Evolutionary conservation across 306 rosid genomes (phyloP), one percentile per base, ranked within the genome.

Genomic region (Hylodesmum podocarpum): DNA sequence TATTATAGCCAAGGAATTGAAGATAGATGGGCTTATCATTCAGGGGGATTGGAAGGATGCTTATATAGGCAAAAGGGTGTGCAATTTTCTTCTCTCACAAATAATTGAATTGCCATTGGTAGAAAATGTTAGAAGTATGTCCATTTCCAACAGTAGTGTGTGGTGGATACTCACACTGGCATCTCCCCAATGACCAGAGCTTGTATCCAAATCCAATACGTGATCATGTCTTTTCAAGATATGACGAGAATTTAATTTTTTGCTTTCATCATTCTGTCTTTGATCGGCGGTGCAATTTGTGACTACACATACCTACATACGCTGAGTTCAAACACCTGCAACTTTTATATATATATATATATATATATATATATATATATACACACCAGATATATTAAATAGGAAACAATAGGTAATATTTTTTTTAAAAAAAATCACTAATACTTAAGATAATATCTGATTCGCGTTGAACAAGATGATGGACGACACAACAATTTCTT

Each of bases 61-160:
- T 72, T 84, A 80, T 84, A 84, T 77, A 84, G 85, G 77, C 36
- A 49, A 84, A 28, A 13, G 40, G 21, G 27, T 28, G 73, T 40
- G 67, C 19, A 70, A 21, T 59, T 51, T 66, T 75, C 81, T 79
- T 51, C 71, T 75, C 81, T 79, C 84, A 9, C 81, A 74, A 51
- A 83, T 83, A 74, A 78, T 79, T 83, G 84, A 43, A 68, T 43
- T 67, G 68, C 34, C 36, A 34, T 24, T 54, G 78, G 66, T 43
- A 65, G 67, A 70, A 54, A 73, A 58, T 70, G 72, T 75, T 58
- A 34, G 61, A 49, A 34, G 44, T 27, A 0, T 67, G 77, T 81
- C 81, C 22, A 27, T 69, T 39, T 81, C 72, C 25, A 59, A 81
- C 80, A 66, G 66, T 81, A 47, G 59, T 22, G 29, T 62, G 74